Conservation (phyloP, 805 yeast species). For the Hanseniaspora jakobsenii region DNA sequence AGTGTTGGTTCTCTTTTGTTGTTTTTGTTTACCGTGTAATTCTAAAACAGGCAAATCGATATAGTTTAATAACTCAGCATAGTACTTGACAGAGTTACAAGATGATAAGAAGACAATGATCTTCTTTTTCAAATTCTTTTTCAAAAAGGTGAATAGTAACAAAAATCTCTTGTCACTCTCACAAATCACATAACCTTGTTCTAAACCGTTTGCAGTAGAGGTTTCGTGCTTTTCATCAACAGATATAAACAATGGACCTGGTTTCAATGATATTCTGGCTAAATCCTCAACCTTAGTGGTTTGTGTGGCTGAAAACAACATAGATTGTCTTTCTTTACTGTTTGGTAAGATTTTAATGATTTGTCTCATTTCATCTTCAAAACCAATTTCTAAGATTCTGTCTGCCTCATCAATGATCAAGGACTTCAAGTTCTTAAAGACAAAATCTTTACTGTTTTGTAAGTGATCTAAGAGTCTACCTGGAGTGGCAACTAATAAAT, state of each 20-base stretch:
- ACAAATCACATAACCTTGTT: slow-evolving; percentile 96
- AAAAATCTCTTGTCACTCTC: slow-evolving; percentile 91
- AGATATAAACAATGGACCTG: slow-evolving; percentile 87
- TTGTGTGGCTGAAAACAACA: slow-evolving; percentile 98
- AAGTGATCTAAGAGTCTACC: slow-evolving; percentile 93
- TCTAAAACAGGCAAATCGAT: slow-evolving; percentile 94
- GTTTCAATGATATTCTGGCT: slow-evolving; percentile 88
- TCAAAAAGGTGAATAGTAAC: slow-evolving; percentile 80
- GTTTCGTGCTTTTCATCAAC: slow-evolving; percentile 73
- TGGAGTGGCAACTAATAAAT: slow-evolving; percentile 89
- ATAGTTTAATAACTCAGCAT: slow-evolving; percentile 86
- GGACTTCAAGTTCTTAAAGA: slow-evolving; percentile 88
- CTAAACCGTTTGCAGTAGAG: slow-evolving; percentile 92
- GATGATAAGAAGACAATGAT: slow-evolving; percentile 90
- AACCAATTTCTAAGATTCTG: slow-evolving; percentile 92
- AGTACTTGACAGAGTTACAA: slow-evolving; percentile 93
- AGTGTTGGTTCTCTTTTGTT: slow-evolving; percentile 95
- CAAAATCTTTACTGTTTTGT: slow-evolving; percentile 88
- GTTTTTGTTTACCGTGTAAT: slow-evolving; percentile 95
- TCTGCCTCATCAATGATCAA: slow-evolving; percentile 96
- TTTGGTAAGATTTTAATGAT: slow-evolving; percentile 86
- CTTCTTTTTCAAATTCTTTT: slow-evolving; percentile 83
- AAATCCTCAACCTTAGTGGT: slow-evolving; percentile 97
- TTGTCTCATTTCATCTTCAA: slow-evolving; percentile 97
- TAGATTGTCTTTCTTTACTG: slow-evolving; percentile 75